Conservation (phyloP, 148 eudicot species). For the Rhododendron simsii region DNA sequence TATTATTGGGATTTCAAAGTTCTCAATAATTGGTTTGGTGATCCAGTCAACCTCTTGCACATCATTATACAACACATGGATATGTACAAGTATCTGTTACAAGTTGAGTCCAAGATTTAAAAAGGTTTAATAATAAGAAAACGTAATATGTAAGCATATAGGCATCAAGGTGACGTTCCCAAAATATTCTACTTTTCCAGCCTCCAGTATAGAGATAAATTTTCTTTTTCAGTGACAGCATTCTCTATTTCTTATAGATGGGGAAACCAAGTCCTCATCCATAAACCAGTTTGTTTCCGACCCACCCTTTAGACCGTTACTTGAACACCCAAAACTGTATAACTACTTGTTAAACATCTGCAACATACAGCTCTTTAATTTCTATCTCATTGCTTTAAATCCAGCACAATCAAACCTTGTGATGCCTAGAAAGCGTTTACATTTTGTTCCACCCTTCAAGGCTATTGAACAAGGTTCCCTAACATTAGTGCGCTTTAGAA, state of each 20-base stretch:
- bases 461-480: not conserved
- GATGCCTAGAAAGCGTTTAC: not conserved
- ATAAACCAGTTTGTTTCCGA: not conserved
- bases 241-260: not conserved
- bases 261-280: not conserved
- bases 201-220: not conserved
- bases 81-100: not conserved
- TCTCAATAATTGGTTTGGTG: not conserved
- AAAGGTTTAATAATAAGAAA: not conserved
- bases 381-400: not conserved
- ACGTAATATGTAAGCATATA: not conserved
- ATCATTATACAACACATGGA: not conserved
- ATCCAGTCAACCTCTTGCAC: not conserved
- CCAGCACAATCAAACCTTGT: not conserved
- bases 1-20: not conserved
- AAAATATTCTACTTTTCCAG: not conserved
- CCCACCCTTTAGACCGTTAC: not conserved
- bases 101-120: not conserved
- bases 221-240: not conserved
- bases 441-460: not conserved
- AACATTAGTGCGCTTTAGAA: not conserved
- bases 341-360: not conserved
- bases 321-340: not conserved
- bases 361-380: not conserved
- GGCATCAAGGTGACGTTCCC: not conserved